Evolutionary conservation across 1,284 basidiomycete species (phyloP).

Genomic region (Boletus semigastroideus): DNA sequence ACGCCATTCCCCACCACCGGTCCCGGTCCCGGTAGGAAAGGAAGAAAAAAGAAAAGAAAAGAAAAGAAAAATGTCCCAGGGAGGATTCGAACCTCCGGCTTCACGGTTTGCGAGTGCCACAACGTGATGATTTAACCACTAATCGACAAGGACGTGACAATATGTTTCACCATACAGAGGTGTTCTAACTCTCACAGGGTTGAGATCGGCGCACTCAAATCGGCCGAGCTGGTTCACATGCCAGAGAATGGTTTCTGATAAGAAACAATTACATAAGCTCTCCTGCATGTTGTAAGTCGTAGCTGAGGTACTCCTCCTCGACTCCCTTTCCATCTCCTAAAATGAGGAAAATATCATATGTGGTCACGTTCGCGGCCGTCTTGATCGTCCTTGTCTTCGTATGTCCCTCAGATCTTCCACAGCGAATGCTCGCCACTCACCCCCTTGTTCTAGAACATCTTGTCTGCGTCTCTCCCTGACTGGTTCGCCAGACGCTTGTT

Average conservation of each 20-base stretch:
- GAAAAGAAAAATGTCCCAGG: constrained; percentile 33
- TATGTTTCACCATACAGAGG: fast-evolving
- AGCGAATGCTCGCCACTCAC: neutral
- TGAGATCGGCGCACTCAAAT: neutral
- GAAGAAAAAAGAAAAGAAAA: neutral
- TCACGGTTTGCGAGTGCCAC: constrained; percentile 34
- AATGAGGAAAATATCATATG: constrained; percentile 70
- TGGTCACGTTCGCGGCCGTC: constrained; percentile 56
- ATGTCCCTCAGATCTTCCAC: constrained; percentile 25
- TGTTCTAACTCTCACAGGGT: neutral
- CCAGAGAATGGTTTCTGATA: constrained; percentile 26
- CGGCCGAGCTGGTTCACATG: neutral
- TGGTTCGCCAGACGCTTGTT: constrained; percentile 48
- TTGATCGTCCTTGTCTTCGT: constrained; percentile 52
- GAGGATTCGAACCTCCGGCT: constrained; percentile 43
- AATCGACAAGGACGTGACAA: constrained; percentile 35
- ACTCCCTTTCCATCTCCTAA: constrained; percentile 4
- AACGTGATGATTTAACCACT: constrained; percentile 46
- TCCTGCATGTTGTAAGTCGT: neutral
- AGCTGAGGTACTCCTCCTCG: neutral
- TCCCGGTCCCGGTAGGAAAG: neutral
- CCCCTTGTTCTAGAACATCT: constrained; percentile 47
- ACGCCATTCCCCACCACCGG: neutral
- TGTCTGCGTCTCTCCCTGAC: constrained; percentile 58
- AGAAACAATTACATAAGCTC: constrained; percentile 13